phyloP scores from a whole-genome alignment of 257 asterid genomes.

The Capsicum baccatum region DNA sequence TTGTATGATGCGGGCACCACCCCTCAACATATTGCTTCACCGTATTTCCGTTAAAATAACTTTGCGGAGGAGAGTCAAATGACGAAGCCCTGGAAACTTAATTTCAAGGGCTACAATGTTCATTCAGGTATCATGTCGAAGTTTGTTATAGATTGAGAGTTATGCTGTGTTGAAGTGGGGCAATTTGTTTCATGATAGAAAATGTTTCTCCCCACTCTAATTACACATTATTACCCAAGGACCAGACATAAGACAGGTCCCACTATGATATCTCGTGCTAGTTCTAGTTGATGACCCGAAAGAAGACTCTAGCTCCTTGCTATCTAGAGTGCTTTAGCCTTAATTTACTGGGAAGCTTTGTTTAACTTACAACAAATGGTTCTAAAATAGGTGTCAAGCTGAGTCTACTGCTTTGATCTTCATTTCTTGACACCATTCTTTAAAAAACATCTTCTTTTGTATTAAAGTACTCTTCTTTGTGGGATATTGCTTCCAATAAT shows the following conservation, averaged over 20 bases:
- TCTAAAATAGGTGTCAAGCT: neutral
- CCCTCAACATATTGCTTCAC: neutral
- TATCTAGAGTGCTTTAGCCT: neutral
- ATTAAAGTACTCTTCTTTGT: neutral
- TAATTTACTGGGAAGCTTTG: neutral
- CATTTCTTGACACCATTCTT: neutral
- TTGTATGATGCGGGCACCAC: neutral
- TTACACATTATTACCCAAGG: neutral
- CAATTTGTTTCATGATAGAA: neutral
- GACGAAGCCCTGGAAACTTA: neutral
- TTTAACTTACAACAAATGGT: too few relatives aligned
- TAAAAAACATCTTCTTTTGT: neutral
- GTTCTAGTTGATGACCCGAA: constrained; percentile 1
- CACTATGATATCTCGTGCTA: neutral
- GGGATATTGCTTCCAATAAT: neutral
- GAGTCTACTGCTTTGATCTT: constrained; percentile 3
- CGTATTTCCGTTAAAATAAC: neutral
- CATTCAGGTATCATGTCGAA: neutral
- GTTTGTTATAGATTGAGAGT: neutral
- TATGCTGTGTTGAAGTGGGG: neutral
- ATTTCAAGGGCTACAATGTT: neutral
- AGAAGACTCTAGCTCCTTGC: constrained; percentile 1
- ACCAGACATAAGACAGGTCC: neutral
- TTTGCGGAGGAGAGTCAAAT: neutral
- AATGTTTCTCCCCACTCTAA: neutral